Evolutionary conservation across 352 stramenopile genomes (phyloP), one percentile per base, ranked within the genome.

Genomic region (Phytophthora niederhauseri): DNA sequence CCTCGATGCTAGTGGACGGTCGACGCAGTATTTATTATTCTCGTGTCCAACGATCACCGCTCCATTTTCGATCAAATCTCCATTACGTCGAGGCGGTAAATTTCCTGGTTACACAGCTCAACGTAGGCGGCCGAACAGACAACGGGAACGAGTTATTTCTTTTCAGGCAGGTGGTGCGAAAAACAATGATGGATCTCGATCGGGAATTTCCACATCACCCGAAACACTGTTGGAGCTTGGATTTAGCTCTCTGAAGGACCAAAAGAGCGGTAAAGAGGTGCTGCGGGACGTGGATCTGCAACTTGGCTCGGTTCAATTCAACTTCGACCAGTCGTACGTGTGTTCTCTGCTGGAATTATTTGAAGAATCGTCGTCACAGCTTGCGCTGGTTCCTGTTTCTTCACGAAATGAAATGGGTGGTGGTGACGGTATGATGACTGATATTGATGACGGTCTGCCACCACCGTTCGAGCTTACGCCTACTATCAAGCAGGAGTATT

Each of bases 311-410:
- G 72, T 97, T 17, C 89, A 97, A 52, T 69, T 97, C 19, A 85
- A 92, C 46, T 94, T 95, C 66, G 87, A 97, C 46, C 89, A 97
- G 59, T 85, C 86, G 19, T 95, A 95, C 43, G 73, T 95, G 7
- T 91, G 84, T 51, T 93, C 85, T 53, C 64, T 95, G 57, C 24
- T 95, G 2, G 81, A 93, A 53, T 41, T 95, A 7, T 82, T 93
- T 57, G 84, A 93, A 67, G 77, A 94, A 63, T 87, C 87, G 49
- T 77, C 73, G 46, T 80, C 77, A 1, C 87, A 89, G 52, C 72
- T 89, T 46, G 64, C 76, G 7, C 12, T 77, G 15, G 64, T 75
- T 46, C 62, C 76, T 51, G 54, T 36, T 56, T 55, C 76, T 30
- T 56, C 62, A 9, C 69, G 64, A 54, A 60, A 57, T 54, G 55